Percentiles rank a stretch among this genome's conserved stretches.
Evolutionary conservation across 352 stramenopile species (phyloP).

Genomic region (Phytophthora colocasiae): DNA sequence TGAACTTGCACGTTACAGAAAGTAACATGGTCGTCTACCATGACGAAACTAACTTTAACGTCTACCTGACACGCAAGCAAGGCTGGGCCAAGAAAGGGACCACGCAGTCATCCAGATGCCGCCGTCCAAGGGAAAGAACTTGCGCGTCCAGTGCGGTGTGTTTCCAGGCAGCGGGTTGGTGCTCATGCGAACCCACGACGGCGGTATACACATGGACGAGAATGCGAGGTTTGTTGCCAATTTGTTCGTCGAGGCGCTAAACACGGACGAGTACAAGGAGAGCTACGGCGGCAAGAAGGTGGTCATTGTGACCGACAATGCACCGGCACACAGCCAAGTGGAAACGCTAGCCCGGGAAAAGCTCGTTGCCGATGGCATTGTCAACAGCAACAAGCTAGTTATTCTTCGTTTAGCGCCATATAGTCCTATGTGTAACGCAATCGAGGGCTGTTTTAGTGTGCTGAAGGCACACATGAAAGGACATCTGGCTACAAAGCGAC

Average conservation of each 20-base stretch:
- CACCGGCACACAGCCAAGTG: neutral
- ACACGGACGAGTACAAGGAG: too few relatives aligned
- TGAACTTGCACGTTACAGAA: neutral
- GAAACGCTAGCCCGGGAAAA: neutral
- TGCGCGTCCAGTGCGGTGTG: conserved; percentile 1
- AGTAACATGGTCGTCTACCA: too few relatives aligned
- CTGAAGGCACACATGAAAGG: neutral
- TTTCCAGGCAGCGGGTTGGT: neutral
- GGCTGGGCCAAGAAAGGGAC: neutral
- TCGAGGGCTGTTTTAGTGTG: conserved; percentile 2
- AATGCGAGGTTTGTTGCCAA: conserved; percentile 6
- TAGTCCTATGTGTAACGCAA: neutral
- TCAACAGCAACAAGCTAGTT: conserved; percentile 14
- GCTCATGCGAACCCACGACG: conserved; percentile 1
- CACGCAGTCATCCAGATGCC: neutral
- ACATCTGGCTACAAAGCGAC: neutral
- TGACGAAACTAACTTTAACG: too few relatives aligned
- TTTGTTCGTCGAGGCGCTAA: conserved; percentile 4
- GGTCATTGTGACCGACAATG: too few relatives aligned
- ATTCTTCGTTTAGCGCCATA: conserved; percentile 19
- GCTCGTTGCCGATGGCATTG: neutral
- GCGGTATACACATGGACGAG: neutral
- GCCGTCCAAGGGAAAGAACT: neutral
- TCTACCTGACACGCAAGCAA: neutral
- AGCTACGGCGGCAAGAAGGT: too few relatives aligned